A percentile compares a stretch with the other conserved stretches of the same genome.
These are phyloP conservation scores for Paraglomus brasilianum DNA, from an alignment of 192 early-diverging fungal genomes.

Conservation along the genomic window DNA sequence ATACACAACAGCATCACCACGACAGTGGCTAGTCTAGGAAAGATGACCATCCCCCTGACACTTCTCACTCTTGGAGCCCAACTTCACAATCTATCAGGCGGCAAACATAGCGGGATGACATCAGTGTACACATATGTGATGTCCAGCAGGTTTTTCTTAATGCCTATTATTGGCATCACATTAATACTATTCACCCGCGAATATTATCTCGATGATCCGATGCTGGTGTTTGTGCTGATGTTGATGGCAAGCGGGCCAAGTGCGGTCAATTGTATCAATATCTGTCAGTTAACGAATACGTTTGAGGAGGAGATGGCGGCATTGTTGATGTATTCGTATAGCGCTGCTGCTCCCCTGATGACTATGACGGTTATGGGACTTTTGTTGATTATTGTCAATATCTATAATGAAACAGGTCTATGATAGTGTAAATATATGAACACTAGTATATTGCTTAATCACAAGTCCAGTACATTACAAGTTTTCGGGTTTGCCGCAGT, in stretches of 20 bases:
- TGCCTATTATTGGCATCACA: slow-evolving; percentile 24
- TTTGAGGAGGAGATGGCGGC: slow-evolving; percentile 30
- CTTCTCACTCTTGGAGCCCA: slow-evolving; percentile 32
- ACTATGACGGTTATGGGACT: slow-evolving; percentile 10
- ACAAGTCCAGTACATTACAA: no score
- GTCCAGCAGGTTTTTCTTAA: slow-evolving; percentile 14
- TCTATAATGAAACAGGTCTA: no score
- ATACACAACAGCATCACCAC: slow-evolving; percentile 6
- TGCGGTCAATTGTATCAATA: slow-evolving; percentile 34
- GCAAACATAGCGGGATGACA: background rate
- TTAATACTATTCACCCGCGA: slow-evolving; percentile 6
- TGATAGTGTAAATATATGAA: no score
- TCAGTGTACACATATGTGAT: slow-evolving; percentile 6
- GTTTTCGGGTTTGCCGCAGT: no score
- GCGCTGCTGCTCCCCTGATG: background rate
- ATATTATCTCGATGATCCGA: slow-evolving; percentile 28
- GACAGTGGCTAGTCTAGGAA: slow-evolving; percentile 11
- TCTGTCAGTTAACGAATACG: slow-evolving; percentile 16
- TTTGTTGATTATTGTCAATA: no score
- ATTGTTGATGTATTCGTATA: slow-evolving; percentile 31
- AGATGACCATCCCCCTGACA: slow-evolving; percentile 19
- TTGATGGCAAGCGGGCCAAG: slow-evolving; percentile 25
- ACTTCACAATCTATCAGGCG: slow-evolving; percentile 27
- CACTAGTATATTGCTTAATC: no score
- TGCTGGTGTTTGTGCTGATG: slow-evolving; percentile 32